Conservation (phyloP, 768 basidiomycete species). For the Floccularia luteovirens region DNA sequence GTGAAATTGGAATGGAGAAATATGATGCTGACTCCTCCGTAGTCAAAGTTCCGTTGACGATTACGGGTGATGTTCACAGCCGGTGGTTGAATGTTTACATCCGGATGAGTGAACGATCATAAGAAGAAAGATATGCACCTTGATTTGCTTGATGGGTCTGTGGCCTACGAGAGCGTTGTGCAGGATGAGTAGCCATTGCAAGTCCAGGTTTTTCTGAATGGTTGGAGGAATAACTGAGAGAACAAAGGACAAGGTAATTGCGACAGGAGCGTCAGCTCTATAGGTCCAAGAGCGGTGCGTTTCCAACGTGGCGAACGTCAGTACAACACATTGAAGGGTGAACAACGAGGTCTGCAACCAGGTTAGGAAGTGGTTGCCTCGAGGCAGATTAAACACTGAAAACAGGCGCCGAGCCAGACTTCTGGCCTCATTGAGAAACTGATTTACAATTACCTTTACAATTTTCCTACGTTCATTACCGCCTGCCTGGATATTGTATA, state of each 20-base stretch:
- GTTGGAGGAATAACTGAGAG: conserved; percentile 21
- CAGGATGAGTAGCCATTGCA: conserved; percentile 52
- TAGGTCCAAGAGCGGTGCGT: conserved; percentile 39
- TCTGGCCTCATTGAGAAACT: background rate
- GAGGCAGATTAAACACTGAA: conserved; percentile 16
- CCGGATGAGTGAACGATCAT: conserved; percentile 10
- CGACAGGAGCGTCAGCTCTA: conserved; percentile 15
- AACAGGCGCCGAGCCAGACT: conserved; percentile 1
- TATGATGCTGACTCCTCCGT: too few species aligned
- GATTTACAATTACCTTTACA: background rate
- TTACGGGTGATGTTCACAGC: too few species aligned
- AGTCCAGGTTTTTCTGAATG: too few species aligned
- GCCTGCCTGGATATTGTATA: too few species aligned
- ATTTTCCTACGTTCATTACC: background rate
- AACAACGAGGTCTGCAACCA: conserved; percentile 52
- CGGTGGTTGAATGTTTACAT: too few species aligned
- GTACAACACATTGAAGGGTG: conserved; percentile 28
- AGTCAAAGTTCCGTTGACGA: too few species aligned
- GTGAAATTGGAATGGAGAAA: too few species aligned
- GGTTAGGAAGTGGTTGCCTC: conserved; percentile 43
- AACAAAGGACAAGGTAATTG: conserved; percentile 11
- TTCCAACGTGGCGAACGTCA: conserved; percentile 59
- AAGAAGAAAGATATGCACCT: conserved; percentile 30
- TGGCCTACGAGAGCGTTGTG: conserved; percentile 49
- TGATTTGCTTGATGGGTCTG: conserved; percentile 39